phyloP scores from a whole-genome alignment of 176 grass and related monocot species.

The Elymus sibiricus region DNA sequence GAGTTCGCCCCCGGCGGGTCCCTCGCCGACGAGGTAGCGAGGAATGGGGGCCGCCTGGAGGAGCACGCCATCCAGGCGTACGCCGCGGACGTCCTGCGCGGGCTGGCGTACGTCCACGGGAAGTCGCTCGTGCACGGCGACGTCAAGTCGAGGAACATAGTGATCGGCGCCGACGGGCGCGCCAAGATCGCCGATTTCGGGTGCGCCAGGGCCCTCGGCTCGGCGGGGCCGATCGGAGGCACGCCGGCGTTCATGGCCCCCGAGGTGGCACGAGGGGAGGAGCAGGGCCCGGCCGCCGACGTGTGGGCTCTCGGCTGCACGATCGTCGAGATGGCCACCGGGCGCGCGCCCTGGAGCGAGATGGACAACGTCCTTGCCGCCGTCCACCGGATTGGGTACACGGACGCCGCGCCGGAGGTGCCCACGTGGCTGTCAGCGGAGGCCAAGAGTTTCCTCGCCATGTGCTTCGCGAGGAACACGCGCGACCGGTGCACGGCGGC shows the following conservation, averaged over 20 bases:
- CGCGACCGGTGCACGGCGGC: constrained; percentile 42
- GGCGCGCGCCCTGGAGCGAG: constrained; percentile 48
- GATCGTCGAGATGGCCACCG: constrained; percentile 75
- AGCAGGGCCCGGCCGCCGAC: constrained; percentile 60
- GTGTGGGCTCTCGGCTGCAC: constrained; percentile 88
- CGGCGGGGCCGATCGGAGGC: constrained; percentile 41
- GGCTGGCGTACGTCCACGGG: constrained; percentile 64
- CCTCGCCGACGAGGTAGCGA: constrained; percentile 55
- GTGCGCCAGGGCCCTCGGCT: constrained; percentile 30
- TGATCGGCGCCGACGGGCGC: constrained; percentile 53
- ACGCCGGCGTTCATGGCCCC: constrained; percentile 98
- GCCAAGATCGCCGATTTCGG: constrained; percentile 82
- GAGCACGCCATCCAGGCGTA: constrained; percentile 26
- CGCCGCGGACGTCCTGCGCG: constrained; percentile 47
- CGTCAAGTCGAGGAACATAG: constrained; percentile 63
- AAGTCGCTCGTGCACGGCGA: constrained; percentile 64
- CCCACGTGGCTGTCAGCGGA: constrained; percentile 54
- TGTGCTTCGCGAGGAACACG: constrained; percentile 49
- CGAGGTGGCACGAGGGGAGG: constrained; percentile 74
- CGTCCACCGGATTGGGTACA: constrained; percentile 67
- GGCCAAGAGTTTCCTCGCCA: constrained; percentile 50
- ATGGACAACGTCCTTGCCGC: constrained; percentile 40
- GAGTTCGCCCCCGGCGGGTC: constrained; percentile 84
- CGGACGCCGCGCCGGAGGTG: constrained; percentile 47
- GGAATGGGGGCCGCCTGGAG: constrained; percentile 45